Percentiles rank a stretch among this genome's conserved stretches.
Evolutionary conservation across 2,329 filamentous ascomycete genomes (phyloP).

Genomic region (Westerdykella sp.): DNA sequence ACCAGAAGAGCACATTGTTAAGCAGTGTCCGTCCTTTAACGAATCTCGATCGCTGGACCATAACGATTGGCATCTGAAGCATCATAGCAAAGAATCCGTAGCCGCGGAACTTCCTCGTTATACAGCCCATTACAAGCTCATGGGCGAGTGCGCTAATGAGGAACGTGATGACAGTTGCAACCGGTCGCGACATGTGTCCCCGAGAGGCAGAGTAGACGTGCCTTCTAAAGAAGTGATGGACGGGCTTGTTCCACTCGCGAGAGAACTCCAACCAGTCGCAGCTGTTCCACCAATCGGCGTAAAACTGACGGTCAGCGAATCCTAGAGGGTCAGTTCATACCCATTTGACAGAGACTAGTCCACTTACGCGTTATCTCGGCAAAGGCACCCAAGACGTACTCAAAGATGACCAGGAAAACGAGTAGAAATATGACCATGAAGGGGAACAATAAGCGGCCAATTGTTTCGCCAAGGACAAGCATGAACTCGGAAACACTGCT

Average conservation of each 20-base stretch:
- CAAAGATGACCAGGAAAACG: slow-evolving; percentile 97
- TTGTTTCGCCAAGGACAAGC: slow-evolving; percentile 80
- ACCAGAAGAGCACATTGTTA: slow-evolving; percentile 77
- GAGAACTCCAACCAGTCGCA: slow-evolving; percentile 94
- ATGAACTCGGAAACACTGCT: slow-evolving; percentile 57
- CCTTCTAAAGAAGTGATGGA: slow-evolving; percentile 88
- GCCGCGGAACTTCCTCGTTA: slow-evolving; percentile 91
- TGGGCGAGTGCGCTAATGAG: slow-evolving; percentile 83
- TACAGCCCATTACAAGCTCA: slow-evolving; percentile 95
- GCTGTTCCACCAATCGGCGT: slow-evolving; percentile 66
- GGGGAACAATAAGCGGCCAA: slow-evolving; percentile 86
- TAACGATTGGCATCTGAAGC: slow-evolving; percentile 92
- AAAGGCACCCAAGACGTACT: slow-evolving; percentile 90
- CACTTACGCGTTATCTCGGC: slow-evolving; percentile 72
- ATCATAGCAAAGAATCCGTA: slow-evolving; percentile 95
- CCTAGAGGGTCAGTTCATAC: slow-evolving; percentile 29
- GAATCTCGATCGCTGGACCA: slow-evolving; percentile 74
- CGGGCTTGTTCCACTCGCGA: slow-evolving; percentile 95
- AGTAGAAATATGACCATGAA: slow-evolving; percentile 96
- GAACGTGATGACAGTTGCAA: slow-evolving; percentile 86
- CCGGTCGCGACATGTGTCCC: slow-evolving; percentile 65
- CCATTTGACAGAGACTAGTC: background rate
- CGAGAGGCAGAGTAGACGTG: slow-evolving; percentile 87
- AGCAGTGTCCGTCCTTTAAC: slow-evolving; percentile 69
- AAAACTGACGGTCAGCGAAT: slow-evolving; percentile 93